Conservation (phyloP, 1,284 basidiomycete genomes). For the Puccinia brachypodii region DNA sequence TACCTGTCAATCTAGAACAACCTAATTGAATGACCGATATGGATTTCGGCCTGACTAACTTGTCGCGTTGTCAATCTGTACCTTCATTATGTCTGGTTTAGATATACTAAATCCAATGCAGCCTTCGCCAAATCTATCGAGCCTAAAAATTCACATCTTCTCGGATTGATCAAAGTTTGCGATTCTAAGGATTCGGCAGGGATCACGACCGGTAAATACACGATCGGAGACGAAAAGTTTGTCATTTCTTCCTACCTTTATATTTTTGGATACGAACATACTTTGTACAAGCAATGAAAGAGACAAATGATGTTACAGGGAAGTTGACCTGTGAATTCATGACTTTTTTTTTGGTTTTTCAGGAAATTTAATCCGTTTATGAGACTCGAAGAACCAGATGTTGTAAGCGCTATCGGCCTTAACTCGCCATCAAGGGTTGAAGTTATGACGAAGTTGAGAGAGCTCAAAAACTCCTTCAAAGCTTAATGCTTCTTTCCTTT, state of each 20-base stretch:
- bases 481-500: neutral
- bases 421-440: conserved; percentile 26
- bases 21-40: conserved; percentile 12
- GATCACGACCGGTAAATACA: conserved; percentile 72
- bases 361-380: conserved; percentile 77
- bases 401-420: conserved; percentile 8
- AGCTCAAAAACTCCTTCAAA: conserved; percentile 41
- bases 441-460: conserved; percentile 38
- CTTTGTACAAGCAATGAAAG: too few relatives aligned
- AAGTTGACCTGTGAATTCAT: neutral
- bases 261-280: too few relatives aligned
- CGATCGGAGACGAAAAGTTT: conserved; percentile 75
- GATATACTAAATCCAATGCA: conserved; percentile 56
- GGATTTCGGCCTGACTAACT: too few relatives aligned
- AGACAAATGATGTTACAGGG: neutral
- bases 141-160: conserved; percentile 65
- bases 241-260: neutral
- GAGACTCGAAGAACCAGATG: conserved; percentile 58
- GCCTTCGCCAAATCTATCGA: conserved; percentile 63
- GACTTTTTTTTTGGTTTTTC: neutral
- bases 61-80: too few relatives aligned
- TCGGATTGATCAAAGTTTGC: conserved; percentile 64
- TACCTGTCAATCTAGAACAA: neutral
- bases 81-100: neutral
- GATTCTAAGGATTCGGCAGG: conserved; percentile 59